Conservation (phyloP, 192 early-diverging fungal species). For the Backusella westeae region DNA sequence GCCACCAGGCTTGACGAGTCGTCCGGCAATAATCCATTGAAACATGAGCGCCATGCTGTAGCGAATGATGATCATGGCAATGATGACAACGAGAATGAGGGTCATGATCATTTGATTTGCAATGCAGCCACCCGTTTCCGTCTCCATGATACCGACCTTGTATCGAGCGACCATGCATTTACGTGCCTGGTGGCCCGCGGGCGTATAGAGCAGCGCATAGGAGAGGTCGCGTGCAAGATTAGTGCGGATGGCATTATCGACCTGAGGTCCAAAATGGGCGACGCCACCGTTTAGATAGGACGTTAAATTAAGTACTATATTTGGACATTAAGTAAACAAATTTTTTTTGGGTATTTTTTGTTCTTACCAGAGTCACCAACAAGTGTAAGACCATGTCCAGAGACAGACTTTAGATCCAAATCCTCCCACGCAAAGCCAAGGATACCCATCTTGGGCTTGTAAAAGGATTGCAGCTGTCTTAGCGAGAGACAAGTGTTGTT, state of each 20-base stretch:
- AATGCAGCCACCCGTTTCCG: conserved; percentile 61
- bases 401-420: conserved; percentile 3
- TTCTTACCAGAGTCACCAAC: conserved; percentile 27
- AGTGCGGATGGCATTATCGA: conserved; percentile 3
- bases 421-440: conserved; percentile 34
- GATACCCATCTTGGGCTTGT: not conserved
- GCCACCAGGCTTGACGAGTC: conserved; percentile 46
- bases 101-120: conserved; percentile 55
- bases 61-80: conserved; percentile 56
- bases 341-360: not conserved
- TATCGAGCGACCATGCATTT: conserved; percentile 48
- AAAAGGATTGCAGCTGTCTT: conserved; percentile 1
- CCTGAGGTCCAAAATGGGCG: conserved; percentile 14
- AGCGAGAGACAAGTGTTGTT: conserved; percentile 27
- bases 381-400: conserved; percentile 13
- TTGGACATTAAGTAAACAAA: not conserved
- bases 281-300: conserved; percentile 15
- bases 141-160: conserved; percentile 51
- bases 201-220: conserved; percentile 18
- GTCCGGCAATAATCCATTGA: conserved; percentile 57
- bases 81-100: conserved; percentile 55
- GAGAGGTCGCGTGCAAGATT: conserved; percentile 26
- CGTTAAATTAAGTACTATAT: conserved; percentile 37
- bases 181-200: conserved; percentile 26
- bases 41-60: conserved; percentile 63